Evolutionary conservation across 805 yeast species (phyloP).

Genomic region (Nakazawaea ambrosiae): DNA sequence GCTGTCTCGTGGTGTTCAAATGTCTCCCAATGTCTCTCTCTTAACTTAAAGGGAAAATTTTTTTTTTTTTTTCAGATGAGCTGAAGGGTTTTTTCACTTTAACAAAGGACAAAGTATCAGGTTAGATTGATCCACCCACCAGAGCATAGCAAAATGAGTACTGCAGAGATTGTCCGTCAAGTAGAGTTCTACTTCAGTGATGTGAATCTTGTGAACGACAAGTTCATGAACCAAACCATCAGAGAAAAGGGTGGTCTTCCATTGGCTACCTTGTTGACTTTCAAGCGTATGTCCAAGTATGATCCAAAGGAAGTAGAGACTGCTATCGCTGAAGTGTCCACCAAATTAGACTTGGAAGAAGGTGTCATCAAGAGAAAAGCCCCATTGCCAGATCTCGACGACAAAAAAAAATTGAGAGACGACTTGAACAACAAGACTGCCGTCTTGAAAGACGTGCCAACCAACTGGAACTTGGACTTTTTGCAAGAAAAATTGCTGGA

Average conservation of each 20-base stretch:
- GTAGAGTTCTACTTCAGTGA: constrained; percentile 87
- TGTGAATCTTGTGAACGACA: constrained; percentile 75
- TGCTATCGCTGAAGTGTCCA: constrained; percentile 30
- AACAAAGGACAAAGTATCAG: too few species aligned
- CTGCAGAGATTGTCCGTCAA: constrained; percentile 46
- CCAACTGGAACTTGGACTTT: constrained; percentile 9
- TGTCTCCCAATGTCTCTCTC: too few species aligned
- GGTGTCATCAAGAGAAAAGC: constrained; percentile 38
- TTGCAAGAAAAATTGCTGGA: constrained; percentile 1
- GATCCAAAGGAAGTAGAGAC: constrained; percentile 36
- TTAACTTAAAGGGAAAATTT: too few species aligned
- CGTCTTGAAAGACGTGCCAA: constrained; percentile 8
- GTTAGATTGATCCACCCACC: too few species aligned
- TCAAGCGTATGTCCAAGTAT: constrained; percentile 36
- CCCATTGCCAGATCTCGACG: constrained; percentile 35
- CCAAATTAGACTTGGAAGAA: constrained; percentile 31
- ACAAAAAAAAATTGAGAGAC: constrained; percentile 32
- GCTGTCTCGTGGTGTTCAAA: too few species aligned
- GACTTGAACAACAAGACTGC: constrained; percentile 7
- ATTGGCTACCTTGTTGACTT: constrained; percentile 14
- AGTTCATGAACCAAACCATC: constrained; percentile 44
- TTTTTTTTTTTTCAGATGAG: too few species aligned
- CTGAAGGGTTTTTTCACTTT: too few species aligned
- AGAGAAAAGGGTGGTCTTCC: constrained; percentile 23
- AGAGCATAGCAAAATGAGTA: too few species aligned